Evolutionary conservation across 2,329 filamentous ascomycete genomes (phyloP).

Genomic region (Colletotrichum gigasporum): DNA sequence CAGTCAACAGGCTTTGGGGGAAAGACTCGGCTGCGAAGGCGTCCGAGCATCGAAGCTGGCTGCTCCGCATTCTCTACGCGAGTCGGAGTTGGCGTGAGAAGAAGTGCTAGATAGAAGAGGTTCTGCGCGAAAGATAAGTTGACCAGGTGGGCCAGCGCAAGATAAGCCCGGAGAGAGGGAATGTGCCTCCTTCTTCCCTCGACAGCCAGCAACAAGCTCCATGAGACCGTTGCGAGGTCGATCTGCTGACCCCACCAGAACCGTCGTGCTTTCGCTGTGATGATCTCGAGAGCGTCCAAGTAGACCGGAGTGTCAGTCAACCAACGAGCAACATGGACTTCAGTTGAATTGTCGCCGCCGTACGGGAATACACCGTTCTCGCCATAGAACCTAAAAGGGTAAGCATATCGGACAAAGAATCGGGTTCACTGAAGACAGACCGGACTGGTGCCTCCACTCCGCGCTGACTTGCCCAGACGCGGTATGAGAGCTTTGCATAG

Average conservation of each 20-base stretch:
- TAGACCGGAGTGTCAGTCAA: slow-evolving; percentile 61
- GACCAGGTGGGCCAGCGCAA: slow-evolving; percentile 67
- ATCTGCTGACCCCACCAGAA: slow-evolving; percentile 72
- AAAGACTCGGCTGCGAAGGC: slow-evolving; percentile 42
- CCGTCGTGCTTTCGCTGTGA: slow-evolving; percentile 62
- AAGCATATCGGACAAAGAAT: slow-evolving; percentile 15
- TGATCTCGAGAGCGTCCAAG: slow-evolving; percentile 61
- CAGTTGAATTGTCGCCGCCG: slow-evolving; percentile 37
- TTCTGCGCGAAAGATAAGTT: slow-evolving; percentile 70
- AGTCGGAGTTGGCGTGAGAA: slow-evolving; percentile 63
- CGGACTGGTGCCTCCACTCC: slow-evolving; percentile 48
- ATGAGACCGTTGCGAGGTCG: slow-evolving; percentile 62
- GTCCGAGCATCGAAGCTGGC: slow-evolving; percentile 41
- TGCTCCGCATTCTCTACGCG: slow-evolving; percentile 38
- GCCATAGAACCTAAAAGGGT: slow-evolving; percentile 35
- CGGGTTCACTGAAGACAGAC: slow-evolving; percentile 36
- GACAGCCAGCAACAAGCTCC: slow-evolving; percentile 65
- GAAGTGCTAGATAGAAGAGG: slow-evolving; percentile 68
- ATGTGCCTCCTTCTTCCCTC: slow-evolving; percentile 68
- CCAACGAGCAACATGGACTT: slow-evolving; percentile 59
- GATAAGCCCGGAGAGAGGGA: slow-evolving; percentile 63
- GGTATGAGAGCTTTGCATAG: slow-evolving; percentile 58
- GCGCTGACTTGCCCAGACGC: slow-evolving; percentile 56
- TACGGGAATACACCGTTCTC: slow-evolving; percentile 47
- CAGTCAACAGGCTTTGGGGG: slow-evolving; percentile 55